Percentiles rank a stretch among this genome's conserved stretches.
Evolutionary conservation across 2,329 filamentous ascomycete genomes (phyloP).

Genomic region (Fusarium agapanthi): DNA sequence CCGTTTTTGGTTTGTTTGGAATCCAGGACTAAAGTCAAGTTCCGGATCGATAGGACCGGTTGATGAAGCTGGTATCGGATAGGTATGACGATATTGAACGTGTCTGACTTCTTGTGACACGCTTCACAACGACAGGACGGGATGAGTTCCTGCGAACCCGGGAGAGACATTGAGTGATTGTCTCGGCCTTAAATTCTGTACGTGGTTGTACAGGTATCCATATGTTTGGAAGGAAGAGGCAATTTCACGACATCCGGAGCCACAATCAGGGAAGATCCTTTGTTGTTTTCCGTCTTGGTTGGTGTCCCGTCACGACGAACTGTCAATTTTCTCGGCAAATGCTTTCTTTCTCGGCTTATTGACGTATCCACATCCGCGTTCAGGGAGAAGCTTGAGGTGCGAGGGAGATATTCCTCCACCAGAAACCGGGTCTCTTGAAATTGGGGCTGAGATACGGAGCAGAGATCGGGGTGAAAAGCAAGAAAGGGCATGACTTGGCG

Average conservation of each 20-base stretch:
- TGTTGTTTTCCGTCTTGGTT: constrained; percentile 2
- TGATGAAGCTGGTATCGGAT: constrained; percentile 1
- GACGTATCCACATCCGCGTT: constrained; percentile 1
- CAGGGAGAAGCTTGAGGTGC: constrained; percentile 1
- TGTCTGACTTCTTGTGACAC: background rate
- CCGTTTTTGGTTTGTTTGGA: background rate
- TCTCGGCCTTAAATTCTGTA: background rate
- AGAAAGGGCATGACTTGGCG: constrained; percentile 1
- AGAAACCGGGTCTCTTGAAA: background rate
- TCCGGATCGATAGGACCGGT: background rate
- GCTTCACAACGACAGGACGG: background rate
- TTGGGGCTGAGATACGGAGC: background rate
- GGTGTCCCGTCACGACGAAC: background rate
- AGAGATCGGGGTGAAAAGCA: background rate
- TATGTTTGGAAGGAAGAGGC: background rate
- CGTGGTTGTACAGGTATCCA: background rate
- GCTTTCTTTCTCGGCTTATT: background rate
- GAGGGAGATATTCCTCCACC: constrained; percentile 4
- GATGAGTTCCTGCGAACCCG: background rate
- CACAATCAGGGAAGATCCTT: background rate
- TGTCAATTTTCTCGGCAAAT: background rate
- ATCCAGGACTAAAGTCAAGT: background rate
- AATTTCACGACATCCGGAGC: background rate
- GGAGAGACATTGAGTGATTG: background rate
- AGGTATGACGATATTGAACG: background rate